Base-by-base conservation (phyloP, 2,329 filamentous ascomycete genomes). In the Trichoderma semiorbis region DNA sequence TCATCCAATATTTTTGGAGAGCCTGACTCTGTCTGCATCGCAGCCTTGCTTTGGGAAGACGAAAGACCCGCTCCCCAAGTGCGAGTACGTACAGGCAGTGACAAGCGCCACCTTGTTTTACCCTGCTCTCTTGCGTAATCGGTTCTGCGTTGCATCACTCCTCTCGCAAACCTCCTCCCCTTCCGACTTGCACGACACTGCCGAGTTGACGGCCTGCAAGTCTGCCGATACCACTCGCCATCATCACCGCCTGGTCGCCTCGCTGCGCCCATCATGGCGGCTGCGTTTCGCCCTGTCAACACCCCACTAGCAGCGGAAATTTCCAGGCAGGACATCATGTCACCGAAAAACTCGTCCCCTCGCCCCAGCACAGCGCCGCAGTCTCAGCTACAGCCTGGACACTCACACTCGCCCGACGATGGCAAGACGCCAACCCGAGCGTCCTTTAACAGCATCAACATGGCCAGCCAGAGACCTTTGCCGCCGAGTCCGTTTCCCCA, bases 381-480 rank as follows among this genome's bases (percentile, higher is more conserved):
- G 12, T 67, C 75, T 71, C 77, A 76, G 61, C 62, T 74, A 71
- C 76, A 75, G 60, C 55, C 76, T 55, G 64, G 75, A 57, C 77
- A 75, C 64, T 62, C 75, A 60, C 77, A 75, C 64, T 62, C 76
- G 28, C 74, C 78, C 74, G 86, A 87, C 72, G 87, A 88, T 73
- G 80, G 81, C 67, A 79, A 87, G 72, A 93, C 91, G 2, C 91
- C 92, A 0, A 93, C 91, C 30, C 87, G 89, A 79, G 83, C 86
- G 53, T 87, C 81, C 30, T 90, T 90, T 72, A 69, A 24, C 55
- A 78, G 80, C 69, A 76, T 75, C 66, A 77, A 79, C 55, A 76
- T 86, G 70, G 79, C 84, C 14, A 81, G 79, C 47, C 88, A 90
- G 75, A 85, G 85, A 74, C 87, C 87, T 5, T 81, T 89, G 24